phyloP scores from a whole-genome alignment of 2,329 filamentous ascomycete species.

The Fusarium virguliforme region DNA sequence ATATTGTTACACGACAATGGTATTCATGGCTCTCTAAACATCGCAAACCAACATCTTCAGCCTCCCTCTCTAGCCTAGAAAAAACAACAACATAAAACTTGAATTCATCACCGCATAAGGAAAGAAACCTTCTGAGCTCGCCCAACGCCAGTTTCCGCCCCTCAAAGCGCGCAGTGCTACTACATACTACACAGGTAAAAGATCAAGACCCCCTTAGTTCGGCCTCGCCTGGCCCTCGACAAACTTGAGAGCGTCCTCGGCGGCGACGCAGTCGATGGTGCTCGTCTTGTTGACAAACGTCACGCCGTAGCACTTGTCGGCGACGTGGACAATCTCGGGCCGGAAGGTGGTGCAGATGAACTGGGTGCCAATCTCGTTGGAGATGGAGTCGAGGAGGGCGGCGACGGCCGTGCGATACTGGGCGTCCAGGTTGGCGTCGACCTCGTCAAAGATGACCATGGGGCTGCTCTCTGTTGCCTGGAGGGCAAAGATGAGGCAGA shows the following conservation, averaged over 20 bases:
- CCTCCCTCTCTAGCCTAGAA: slow-evolving; percentile 33
- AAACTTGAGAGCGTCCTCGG: slow-evolving; percentile 91
- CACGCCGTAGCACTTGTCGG: slow-evolving; percentile 98
- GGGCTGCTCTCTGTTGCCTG: slow-evolving; percentile 97
- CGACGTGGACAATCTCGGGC: slow-evolving; percentile 94
- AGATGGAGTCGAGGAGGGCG: slow-evolving; percentile 86
- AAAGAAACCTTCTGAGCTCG: slow-evolving; percentile 45
- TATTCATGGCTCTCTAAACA: slow-evolving; percentile 35
- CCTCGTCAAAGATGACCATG: slow-evolving; percentile 99
- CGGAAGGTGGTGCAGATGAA: slow-evolving; percentile 99
- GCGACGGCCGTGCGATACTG: slow-evolving; percentile 98
- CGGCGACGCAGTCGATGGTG: slow-evolving; percentile 90
- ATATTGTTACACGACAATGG: slow-evolving; percentile 33
- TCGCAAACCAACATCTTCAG: slow-evolving; percentile 32
- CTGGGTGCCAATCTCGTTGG: slow-evolving; percentile 76
- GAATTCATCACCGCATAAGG: slow-evolving; percentile 48
- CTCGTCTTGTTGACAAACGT: slow-evolving; percentile 95
- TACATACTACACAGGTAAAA: slow-evolving; percentile 37
- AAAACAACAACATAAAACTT: slow-evolving; percentile 34
- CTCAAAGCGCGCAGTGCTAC: slow-evolving; percentile 44
- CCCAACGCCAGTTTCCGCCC: slow-evolving; percentile 48
- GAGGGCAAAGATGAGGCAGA: slow-evolving; percentile 99
- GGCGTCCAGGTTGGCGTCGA: slow-evolving; percentile 97
- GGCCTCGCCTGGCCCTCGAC: slow-evolving; percentile 83
- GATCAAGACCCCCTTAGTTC: slow-evolving; percentile 27